Conservation (phyloP, 148 eudicot genomes). For the Talinum fruticosum region DNA sequence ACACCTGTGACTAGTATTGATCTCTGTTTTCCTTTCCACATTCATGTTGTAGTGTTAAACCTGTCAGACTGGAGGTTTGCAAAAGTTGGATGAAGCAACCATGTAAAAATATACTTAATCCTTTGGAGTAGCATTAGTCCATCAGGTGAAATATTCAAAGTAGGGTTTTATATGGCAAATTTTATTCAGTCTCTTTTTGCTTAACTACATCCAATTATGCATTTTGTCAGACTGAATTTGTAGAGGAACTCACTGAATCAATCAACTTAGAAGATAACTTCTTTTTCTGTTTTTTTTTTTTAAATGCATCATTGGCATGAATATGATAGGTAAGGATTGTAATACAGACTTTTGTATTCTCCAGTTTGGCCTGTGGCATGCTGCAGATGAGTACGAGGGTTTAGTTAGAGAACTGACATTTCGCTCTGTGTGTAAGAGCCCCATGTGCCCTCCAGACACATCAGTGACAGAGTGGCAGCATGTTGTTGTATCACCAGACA, state of each 20-base stretch:
- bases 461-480: constrained; percentile 92
- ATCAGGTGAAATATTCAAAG: background rate
- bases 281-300: background rate
- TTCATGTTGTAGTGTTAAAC: background rate
- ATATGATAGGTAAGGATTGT: background rate
- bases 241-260: background rate
- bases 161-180: no score
- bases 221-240: background rate
- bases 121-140: background rate
- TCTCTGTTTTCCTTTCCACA: background rate
- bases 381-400: constrained; percentile 82
- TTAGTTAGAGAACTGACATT: constrained; percentile 85
- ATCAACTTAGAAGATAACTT: background rate
- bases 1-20: background rate
- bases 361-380: constrained; percentile 86
- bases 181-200: background rate
- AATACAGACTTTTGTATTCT: background rate
- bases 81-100: background rate
- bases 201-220: no score
- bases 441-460: constrained; percentile 91
- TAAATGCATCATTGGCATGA: background rate
- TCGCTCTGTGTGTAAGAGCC: constrained; percentile 68
- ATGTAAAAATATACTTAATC: background rate
- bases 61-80: background rate
- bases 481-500: constrained; percentile 64